Percentiles rank a stretch among this genome's conserved stretches.
Evolutionary conservation across 768 basidiomycete species (phyloP).

Genomic region (Leucocoprinus sp.): DNA sequence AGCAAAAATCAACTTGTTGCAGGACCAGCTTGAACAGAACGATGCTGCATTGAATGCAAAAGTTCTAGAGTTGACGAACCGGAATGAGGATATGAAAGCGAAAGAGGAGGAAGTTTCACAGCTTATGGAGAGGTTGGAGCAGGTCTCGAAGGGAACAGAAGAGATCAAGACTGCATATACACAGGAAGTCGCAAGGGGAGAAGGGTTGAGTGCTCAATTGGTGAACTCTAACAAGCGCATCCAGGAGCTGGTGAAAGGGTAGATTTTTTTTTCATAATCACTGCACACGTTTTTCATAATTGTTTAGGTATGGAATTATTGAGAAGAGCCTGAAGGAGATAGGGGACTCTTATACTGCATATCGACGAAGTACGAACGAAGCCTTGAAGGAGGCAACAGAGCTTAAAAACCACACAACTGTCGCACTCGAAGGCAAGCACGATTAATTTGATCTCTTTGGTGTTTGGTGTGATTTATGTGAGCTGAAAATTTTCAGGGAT

Average conservation of each 20-base stretch:
- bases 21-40: not conserved
- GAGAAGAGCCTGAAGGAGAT: not conserved
- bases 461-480: no score
- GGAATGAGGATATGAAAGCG: not conserved
- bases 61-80: not conserved
- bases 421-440: not conserved
- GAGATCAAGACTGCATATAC: not conserved
- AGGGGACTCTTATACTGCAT: not conserved
- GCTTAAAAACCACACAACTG: not conserved
- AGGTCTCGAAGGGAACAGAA: not conserved
- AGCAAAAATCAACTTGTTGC: not conserved
- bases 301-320: not conserved
- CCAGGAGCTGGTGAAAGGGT: slow-evolving; percentile 2
- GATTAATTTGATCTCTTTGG: not conserved
- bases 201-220: not conserved
- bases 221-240: not conserved
- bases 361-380: not conserved
- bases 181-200: slow-evolving; percentile 3
- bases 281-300: not conserved
- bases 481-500: no score
- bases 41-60: not conserved
- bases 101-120: slow-evolving; percentile 1
- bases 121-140: slow-evolving; percentile 1
- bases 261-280: not conserved
- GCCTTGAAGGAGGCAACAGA: slow-evolving; percentile 1